A percentile compares a stretch with the other conserved stretches of the same genome.
Evolutionary conservation across 2,329 filamentous ascomycete genomes (phyloP).

Genomic region (Xylariaceae sp.): DNA sequence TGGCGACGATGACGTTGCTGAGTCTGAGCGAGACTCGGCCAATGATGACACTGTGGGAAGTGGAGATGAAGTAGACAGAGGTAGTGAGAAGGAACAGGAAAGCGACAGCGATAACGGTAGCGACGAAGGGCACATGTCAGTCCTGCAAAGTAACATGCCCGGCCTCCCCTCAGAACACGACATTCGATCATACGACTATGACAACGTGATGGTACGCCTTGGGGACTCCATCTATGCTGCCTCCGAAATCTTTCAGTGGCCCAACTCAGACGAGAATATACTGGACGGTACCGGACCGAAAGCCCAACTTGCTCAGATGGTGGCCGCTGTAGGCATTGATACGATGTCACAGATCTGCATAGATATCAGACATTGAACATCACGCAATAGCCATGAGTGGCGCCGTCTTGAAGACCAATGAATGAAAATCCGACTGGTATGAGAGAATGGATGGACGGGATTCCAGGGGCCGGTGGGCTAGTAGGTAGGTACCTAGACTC

Average conservation of each 20-base stretch:
- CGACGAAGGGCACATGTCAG: conserved; percentile 24
- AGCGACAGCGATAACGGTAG: conserved; percentile 16
- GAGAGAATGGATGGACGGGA: background rate
- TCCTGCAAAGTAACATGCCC: conserved; percentile 62
- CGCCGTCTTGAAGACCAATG: background rate
- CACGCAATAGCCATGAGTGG: background rate
- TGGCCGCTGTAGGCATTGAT: conserved; percentile 60
- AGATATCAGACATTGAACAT: conserved; percentile 32
- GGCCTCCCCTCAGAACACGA: conserved; percentile 55
- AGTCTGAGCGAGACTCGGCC: background rate
- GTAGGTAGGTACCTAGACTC: too few relatives aligned
- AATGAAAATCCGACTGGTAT: background rate
- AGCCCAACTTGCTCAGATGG: conserved; percentile 60
- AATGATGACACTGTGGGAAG: background rate
- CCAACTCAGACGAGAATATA: conserved; percentile 45
- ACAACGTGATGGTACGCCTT: conserved; percentile 52
- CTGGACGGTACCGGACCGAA: conserved; percentile 42
- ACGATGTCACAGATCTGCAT: conserved; percentile 53
- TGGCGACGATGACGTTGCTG: background rate
- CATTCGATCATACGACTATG: conserved; percentile 52
- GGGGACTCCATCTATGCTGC: conserved; percentile 26
- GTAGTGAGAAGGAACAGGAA: conserved; percentile 10
- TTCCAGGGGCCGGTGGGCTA: too few relatives aligned
- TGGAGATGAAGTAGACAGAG: background rate
- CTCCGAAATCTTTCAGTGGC: conserved; percentile 50